phyloP scores from a whole-genome alignment of 345 rosid species.

The Durio zibethinus region DNA sequence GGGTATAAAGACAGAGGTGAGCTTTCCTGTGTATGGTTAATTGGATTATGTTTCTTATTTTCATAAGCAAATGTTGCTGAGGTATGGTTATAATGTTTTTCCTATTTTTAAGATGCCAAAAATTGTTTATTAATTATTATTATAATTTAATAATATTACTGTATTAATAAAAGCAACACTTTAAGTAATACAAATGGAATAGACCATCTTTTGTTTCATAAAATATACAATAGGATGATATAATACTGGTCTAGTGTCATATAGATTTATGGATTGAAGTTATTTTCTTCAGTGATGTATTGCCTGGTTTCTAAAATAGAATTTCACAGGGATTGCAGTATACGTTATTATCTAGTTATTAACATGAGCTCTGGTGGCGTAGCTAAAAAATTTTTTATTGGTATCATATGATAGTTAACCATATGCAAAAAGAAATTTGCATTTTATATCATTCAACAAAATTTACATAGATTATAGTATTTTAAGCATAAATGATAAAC shows the following conservation, averaged over 20 bases:
- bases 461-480: background rate
- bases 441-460: background rate
- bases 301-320: background rate
- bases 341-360: background rate
- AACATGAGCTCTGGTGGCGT: background rate
- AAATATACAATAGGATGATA: background rate
- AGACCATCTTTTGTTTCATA: background rate
- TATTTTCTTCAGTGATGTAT: background rate
- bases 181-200: background rate
- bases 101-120: background rate
- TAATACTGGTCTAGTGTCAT: background rate
- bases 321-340: background rate
- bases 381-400: background rate
- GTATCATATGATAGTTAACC: background rate
- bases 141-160: background rate
- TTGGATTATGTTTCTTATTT: background rate
- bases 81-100: background rate
- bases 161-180: background rate
- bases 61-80: background rate
- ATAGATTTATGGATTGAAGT: background rate
- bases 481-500: background rate
- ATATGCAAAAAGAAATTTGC: background rate
- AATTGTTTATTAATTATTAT: background rate
- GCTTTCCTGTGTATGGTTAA: constrained; percentile 5
- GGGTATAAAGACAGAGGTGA: constrained; percentile 97